These are phyloP conservation scores for Sicyos edulis DNA, from an alignment of 306 rosid genomes.

Conservation along the genomic window DNA sequence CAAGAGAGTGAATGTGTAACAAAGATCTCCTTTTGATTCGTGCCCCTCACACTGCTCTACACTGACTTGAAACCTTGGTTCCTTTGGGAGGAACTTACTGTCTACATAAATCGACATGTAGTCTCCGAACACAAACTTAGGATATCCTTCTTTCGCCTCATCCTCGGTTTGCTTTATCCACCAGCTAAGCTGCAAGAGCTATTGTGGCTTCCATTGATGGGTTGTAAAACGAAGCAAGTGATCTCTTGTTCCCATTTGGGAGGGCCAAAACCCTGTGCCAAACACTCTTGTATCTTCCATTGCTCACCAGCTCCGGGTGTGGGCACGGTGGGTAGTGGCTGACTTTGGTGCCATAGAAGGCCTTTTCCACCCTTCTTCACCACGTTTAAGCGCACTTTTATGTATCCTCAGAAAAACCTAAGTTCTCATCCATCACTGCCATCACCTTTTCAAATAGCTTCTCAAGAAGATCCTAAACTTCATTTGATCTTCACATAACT, in stretches of 20 bases:
- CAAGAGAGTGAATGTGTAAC: constrained; percentile 17
- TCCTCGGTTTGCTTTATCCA: constrained; percentile 41
- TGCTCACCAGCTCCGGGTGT: constrained; percentile 68
- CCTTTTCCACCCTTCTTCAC: constrained; percentile 44
- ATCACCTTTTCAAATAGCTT: too few species aligned
- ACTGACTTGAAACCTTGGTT: constrained; percentile 83
- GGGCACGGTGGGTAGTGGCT: constrained; percentile 98
- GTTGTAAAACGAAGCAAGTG: constrained; percentile 86
- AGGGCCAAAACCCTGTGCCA: constrained; percentile 77
- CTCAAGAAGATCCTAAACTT: too few species aligned
- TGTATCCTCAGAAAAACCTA: constrained; percentile 59
- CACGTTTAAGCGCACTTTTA: constrained; percentile 67
- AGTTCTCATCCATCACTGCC: constrained; percentile 91
- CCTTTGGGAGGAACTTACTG: constrained; percentile 90
- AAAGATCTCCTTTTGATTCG: not conserved
- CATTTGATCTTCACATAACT: too few species aligned
- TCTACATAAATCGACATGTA: constrained; percentile 79
- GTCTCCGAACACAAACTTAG: constrained; percentile 83
- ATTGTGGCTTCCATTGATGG: constrained; percentile 82
- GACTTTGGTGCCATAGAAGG: constrained; percentile 93
- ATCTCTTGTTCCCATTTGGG: constrained; percentile 61
- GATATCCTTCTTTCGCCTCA: constrained; percentile 44
- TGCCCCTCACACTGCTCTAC: constrained; percentile 45
- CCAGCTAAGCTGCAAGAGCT: constrained; percentile 65
- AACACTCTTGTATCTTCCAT: constrained; percentile 85